Percentiles rank a stretch among this genome's conserved stretches.
Evolutionary conservation across 2,329 filamentous ascomycete genomes (phyloP).

Genomic region (Xylariales sp.): DNA sequence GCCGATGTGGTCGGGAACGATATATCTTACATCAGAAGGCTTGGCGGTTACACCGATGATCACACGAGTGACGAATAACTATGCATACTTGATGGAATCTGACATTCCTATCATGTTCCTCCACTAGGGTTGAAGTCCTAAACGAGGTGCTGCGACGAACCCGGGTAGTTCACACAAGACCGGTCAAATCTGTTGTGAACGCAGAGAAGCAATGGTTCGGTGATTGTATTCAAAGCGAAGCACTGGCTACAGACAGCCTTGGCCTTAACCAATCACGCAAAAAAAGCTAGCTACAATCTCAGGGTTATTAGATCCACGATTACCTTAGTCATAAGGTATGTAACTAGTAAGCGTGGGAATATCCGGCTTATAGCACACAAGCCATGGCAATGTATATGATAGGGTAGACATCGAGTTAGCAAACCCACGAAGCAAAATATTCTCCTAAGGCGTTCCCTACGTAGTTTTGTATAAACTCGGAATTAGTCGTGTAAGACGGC

Average conservation of each 20-base stretch:
- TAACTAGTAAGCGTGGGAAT: conserved; percentile 8
- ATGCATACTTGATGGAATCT: conserved; percentile 25
- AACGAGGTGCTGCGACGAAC: conserved; percentile 17
- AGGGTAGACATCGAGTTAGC: not conserved
- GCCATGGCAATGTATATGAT: not conserved
- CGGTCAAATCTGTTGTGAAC: conserved; percentile 4
- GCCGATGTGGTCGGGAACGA: conserved; percentile 15
- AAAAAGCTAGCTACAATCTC: conserved; percentile 13
- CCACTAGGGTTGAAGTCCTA: conserved; percentile 12
- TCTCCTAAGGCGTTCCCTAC: not conserved
- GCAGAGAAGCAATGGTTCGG: conserved; percentile 11
- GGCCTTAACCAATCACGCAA: conserved; percentile 22
- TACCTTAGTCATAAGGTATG: not conserved
- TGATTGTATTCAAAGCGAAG: conserved; percentile 18
- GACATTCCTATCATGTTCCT: conserved; percentile 10
- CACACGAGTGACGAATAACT: conserved; percentile 21
- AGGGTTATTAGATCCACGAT: not conserved
- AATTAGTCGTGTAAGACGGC: conserved; percentile 2
- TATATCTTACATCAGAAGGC: conserved; percentile 36
- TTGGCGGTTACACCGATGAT: conserved; percentile 28
- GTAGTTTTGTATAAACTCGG: conserved; percentile 1
- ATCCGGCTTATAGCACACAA: not conserved
- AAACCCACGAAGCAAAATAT: not conserved
- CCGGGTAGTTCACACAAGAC: not conserved
- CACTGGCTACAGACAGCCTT: conserved; percentile 14